Evolutionary conservation across 768 basidiomycete genomes (phyloP), one percentile per base, ranked within the genome.

Genomic region (Tulasnella calospora): DNA sequence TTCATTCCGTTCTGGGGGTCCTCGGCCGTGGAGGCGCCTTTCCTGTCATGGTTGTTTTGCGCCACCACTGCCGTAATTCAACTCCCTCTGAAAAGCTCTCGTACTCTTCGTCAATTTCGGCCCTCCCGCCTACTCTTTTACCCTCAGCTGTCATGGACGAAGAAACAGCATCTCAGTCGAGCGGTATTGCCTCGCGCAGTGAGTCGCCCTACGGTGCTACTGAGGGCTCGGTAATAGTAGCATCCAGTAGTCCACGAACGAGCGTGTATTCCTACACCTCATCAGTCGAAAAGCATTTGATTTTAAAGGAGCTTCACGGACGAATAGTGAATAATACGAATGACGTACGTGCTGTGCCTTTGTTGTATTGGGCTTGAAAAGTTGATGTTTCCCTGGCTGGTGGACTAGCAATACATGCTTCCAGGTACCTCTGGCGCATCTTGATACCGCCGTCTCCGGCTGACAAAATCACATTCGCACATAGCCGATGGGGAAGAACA

Each of bases 401-500:
- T 51, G 3, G 2, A n/a, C 51, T 51, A 74, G 73, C 5, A n/a
- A n/a, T 74, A 74, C 73, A n/a, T 74, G 27, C 30, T 74, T 10
- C 73, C 73, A 74, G 73, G 73, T 74, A 0, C 3, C 23, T 6
- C n/a, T 9, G 51, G n/a, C 23, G 21, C 51, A n/a, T 51, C 0
- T n/a, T 27, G 27, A 55, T n/a, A 51, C 51, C 23, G 9, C 23
- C 3, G 3, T 0, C 23, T 15, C 0, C 2, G 8, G 38, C n/a
- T 33, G n/a, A n/a, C 19, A 19, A 23, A 38, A 40, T 17, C 17
- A 27, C 0, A 13, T 17, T 40, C 15, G 7, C 44, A 13, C 30
- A 38, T 30, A 74, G 73, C 44, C n/a, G 75, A 76, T 35, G 21
- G 19, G 6, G 75, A 41, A 41, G 75, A 76, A 36, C 75, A 76